Conservation (phyloP, 2,329 filamentous ascomycete species). For the Cordyceps tenuipes region DNA sequence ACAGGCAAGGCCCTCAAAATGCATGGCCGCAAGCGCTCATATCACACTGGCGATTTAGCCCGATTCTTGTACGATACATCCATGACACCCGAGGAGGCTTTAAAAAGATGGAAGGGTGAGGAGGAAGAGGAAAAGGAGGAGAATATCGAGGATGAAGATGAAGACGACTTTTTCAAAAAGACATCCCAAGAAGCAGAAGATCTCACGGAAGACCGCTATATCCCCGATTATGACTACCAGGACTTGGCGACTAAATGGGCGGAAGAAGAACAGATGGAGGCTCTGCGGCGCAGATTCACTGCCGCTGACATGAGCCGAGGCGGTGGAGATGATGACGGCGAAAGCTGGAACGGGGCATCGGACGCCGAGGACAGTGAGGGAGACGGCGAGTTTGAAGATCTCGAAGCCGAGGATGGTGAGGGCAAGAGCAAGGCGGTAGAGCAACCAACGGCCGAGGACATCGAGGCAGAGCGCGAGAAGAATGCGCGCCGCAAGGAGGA, state of each 20-base stretch:
- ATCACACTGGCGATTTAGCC: slow-evolving; percentile 73
- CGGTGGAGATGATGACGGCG: slow-evolving; percentile 35
- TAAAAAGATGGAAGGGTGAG: slow-evolving; percentile 72
- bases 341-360: slow-evolving; percentile 43
- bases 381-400: slow-evolving; percentile 46
- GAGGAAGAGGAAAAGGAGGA: slow-evolving; percentile 47
- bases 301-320: slow-evolving; percentile 47
- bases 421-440: slow-evolving; percentile 24
- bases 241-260: slow-evolving; percentile 81
- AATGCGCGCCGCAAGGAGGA: slow-evolving; percentile 94
- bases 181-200: slow-evolving; percentile 58
- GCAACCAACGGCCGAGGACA: slow-evolving; percentile 36
- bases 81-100: slow-evolving; percentile 64
- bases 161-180: slow-evolving; percentile 59
- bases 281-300: slow-evolving; percentile 67
- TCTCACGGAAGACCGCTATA: slow-evolving; percentile 66
- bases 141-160: slow-evolving; percentile 49
- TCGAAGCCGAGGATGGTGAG: slow-evolving; percentile 62
- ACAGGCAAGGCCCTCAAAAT: slow-evolving; percentile 63
- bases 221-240: slow-evolving; percentile 74
- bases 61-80: slow-evolving; percentile 82
- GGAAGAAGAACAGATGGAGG: slow-evolving; percentile 66
- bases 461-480: slow-evolving; percentile 83
- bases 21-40: slow-evolving; percentile 62
- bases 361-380: slow-evolving; percentile 44